phyloP scores from a whole-genome alignment of 148 eudicot genomes.

The Gaultheria prostrata region DNA sequence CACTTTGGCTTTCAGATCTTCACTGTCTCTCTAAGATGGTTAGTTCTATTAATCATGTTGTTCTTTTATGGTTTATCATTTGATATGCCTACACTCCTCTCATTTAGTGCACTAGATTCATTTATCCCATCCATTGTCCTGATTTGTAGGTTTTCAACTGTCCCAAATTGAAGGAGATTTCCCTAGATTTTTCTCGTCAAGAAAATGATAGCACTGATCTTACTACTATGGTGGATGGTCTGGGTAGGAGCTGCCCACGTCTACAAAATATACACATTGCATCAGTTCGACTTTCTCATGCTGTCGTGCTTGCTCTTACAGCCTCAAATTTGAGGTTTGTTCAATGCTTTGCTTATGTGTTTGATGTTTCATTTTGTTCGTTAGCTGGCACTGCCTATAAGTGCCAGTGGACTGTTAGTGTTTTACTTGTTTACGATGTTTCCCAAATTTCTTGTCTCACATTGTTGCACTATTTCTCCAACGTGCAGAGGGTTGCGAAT shows the following conservation, averaged over 20 bases:
- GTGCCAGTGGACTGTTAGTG: background rate
- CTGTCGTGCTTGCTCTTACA: slow-evolving; percentile 78
- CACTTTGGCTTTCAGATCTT: slow-evolving; percentile 89
- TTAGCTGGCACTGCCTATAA: background rate
- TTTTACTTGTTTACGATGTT: background rate
- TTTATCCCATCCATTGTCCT: background rate
- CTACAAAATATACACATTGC: slow-evolving; percentile 84
- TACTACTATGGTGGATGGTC: slow-evolving; percentile 53
- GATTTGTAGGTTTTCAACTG: slow-evolving; percentile 63
- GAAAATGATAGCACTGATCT: slow-evolving; percentile 78
- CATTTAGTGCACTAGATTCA: background rate
- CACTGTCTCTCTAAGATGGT: slow-evolving; percentile 86
- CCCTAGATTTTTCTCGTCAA: slow-evolving; percentile 68
- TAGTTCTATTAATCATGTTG: slow-evolving; percentile 17
- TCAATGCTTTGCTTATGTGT: background rate
- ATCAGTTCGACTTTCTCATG: slow-evolving; percentile 63
- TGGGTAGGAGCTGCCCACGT: slow-evolving; percentile 78
- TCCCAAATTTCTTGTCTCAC: background rate
- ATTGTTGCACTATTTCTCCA: slow-evolving; percentile 2
- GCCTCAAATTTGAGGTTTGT: slow-evolving; percentile 79
- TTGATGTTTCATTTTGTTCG: background rate
- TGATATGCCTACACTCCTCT: background rate
- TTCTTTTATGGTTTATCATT: background rate
- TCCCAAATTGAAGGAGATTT: slow-evolving; percentile 81
- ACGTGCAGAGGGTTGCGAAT: slow-evolving; percentile 69